A percentile compares a stretch with the other conserved stretches of the same genome.
These are phyloP conservation scores for Sedum album DNA, from an alignment of 164 flowering plant species.

Conservation along the genomic window DNA sequence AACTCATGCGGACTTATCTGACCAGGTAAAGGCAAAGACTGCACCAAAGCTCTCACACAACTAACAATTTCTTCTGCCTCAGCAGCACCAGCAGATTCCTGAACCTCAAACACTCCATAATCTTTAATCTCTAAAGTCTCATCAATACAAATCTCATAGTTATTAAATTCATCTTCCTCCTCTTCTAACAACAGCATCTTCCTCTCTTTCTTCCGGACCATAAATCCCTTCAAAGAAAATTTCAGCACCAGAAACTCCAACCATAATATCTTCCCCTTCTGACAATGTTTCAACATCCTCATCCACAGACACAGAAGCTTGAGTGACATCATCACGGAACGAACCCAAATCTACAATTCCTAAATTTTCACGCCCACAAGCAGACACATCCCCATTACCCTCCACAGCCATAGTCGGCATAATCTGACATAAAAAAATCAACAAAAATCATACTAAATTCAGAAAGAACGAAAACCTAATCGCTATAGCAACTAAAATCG, in stretches of 20 bases:
- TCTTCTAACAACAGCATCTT: not conserved
- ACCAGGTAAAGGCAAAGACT: conserved; percentile 18
- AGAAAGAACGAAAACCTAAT: not conserved
- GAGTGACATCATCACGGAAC: not conserved
- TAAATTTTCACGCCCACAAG: not conserved
- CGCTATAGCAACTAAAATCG: not conserved
- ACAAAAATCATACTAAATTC: too few relatives aligned
- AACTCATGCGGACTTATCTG: conserved; percentile 32
- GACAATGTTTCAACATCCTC: conserved; percentile 11
- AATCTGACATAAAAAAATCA: not conserved
- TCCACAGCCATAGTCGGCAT: not conserved
- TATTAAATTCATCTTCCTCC: not conserved
- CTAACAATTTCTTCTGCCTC: conserved; percentile 30
- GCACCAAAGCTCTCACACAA: conserved; percentile 33
- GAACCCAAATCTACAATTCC: conserved; percentile 2
- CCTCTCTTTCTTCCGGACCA: conserved; percentile 11
- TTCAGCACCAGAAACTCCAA: conserved; percentile 27
- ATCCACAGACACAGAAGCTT: not conserved
- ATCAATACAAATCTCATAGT: not conserved
- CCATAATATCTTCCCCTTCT: conserved; percentile 26
- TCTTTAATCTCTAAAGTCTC: conserved; percentile 1
- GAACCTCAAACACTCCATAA: conserved; percentile 18
- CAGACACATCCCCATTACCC: not conserved
- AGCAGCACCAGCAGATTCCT: conserved; percentile 11
- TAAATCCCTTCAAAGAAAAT: conserved; percentile 27